phyloP scores from a whole-genome alignment of 2,329 filamentous ascomycete species.

The Beauveria rudraprayagi region DNA sequence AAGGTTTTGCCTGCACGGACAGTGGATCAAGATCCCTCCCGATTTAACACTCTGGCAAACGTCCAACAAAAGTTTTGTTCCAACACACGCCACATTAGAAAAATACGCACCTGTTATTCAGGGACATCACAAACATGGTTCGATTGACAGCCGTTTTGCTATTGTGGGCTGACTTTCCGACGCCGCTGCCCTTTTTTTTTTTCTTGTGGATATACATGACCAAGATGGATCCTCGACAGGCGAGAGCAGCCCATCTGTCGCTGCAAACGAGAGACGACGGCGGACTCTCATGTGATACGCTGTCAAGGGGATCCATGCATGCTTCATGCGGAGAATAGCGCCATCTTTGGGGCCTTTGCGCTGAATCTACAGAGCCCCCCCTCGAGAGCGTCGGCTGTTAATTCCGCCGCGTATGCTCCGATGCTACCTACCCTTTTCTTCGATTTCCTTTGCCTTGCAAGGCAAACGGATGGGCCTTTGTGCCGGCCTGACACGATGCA shows the following conservation, averaged over 20 bases:
- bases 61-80: background rate
- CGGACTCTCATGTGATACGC: background rate
- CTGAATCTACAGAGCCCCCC: background rate
- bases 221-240: background rate
- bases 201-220: background rate
- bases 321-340: background rate
- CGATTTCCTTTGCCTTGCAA: background rate
- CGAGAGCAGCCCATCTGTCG: background rate
- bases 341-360: background rate
- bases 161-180: slow-evolving; percentile 6
- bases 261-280: background rate
- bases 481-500: background rate
- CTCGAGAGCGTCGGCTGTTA: background rate
- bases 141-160: slow-evolving; percentile 4
- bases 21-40: slow-evolving; percentile 9
- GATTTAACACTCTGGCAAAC: slow-evolving; percentile 1
- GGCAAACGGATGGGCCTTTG: background rate
- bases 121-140: background rate
- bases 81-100: background rate
- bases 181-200: background rate
- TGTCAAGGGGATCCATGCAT: background rate
- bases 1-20: slow-evolving; percentile 5
- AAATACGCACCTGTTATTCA: background rate
- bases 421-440: background rate
- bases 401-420: background rate